These are phyloP conservation scores for Cytospora mali DNA, from an alignment of 2,329 filamentous ascomycete species.

Conservation along the genomic window DNA sequence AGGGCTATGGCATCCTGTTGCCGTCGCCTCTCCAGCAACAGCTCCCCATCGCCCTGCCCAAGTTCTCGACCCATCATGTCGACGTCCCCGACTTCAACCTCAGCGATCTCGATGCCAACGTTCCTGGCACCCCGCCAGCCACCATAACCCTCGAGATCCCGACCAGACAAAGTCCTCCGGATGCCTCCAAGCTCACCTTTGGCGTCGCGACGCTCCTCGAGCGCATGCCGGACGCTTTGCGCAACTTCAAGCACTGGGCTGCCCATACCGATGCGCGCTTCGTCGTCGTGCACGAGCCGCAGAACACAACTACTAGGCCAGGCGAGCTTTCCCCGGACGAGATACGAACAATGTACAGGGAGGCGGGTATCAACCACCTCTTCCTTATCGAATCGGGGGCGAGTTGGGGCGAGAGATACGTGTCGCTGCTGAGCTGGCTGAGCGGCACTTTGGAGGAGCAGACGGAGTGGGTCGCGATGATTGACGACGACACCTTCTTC, in stretches of 20 bases:
- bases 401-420: slow-evolving; percentile 26
- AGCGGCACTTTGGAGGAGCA: slow-evolving; percentile 17
- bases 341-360: slow-evolving; percentile 15
- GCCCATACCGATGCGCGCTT: slow-evolving; percentile 27
- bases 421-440: slow-evolving; percentile 21
- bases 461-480: slow-evolving; percentile 45
- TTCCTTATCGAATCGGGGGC: slow-evolving; percentile 16
- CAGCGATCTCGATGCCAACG: slow-evolving; percentile 14
- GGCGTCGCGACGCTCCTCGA: slow-evolving; percentile 28
- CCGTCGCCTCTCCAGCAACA: slow-evolving; percentile 24
- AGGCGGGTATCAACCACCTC: slow-evolving; percentile 19
- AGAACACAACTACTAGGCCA: slow-evolving; percentile 21
- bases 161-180: slow-evolving; percentile 10
- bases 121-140: slow-evolving; percentile 22
- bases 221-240: slow-evolving; percentile 25
- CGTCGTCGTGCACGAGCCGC: slow-evolving; percentile 26
- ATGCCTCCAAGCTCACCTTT: slow-evolving; percentile 28
- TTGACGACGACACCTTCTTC: slow-evolving; percentile 52
- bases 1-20: slow-evolving; percentile 9
- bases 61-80: slow-evolving; percentile 20
- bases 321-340: slow-evolving; percentile 24
- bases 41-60: slow-evolving; percentile 25
- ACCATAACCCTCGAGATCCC: slow-evolving; percentile 21
- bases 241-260: slow-evolving; percentile 28
- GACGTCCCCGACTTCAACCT: slow-evolving; percentile 20